Evolutionary conservation across 2,329 filamentous ascomycete species (phyloP).

Genomic region (Botrytis pseudocinerea): DNA sequence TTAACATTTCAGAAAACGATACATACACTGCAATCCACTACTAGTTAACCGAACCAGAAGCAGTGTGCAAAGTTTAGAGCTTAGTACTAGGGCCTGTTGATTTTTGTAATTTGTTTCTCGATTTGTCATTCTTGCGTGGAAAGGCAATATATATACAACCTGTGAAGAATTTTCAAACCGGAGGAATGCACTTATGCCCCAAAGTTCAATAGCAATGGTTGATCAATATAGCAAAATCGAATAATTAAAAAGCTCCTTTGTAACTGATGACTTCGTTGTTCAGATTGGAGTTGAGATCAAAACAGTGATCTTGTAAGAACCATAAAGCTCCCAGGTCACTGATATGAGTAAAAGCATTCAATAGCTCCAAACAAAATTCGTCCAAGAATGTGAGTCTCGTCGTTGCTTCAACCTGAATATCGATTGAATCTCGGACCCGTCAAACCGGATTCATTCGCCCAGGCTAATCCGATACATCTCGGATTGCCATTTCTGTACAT

Average conservation of each 20-base stretch:
- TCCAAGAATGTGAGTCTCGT: background rate
- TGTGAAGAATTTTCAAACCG: background rate
- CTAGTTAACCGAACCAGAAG: background rate
- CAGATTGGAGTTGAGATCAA: background rate
- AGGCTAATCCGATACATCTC: background rate
- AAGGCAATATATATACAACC: background rate
- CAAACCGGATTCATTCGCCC: background rate
- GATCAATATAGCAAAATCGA: background rate
- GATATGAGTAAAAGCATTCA: background rate
- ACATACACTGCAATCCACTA: background rate
- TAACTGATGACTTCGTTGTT: background rate
- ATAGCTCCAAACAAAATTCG: background rate
- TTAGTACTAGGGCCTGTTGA: accelerated
- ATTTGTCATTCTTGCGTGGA: background rate
- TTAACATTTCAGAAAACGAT: background rate
- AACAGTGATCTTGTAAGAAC: background rate
- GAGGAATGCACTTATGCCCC: background rate
- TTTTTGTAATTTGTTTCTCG: background rate
- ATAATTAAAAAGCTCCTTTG: background rate
- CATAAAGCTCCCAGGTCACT: background rate
- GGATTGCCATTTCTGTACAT: background rate
- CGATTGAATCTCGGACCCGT: background rate
- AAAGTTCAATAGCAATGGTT: background rate
- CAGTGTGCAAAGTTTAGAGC: background rate
- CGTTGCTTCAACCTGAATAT: background rate